These are phyloP conservation scores for Anaeramoeba flamelloides DNA, from an alignment of 78 protist genomes.

Conservation along the genomic window DNA sequence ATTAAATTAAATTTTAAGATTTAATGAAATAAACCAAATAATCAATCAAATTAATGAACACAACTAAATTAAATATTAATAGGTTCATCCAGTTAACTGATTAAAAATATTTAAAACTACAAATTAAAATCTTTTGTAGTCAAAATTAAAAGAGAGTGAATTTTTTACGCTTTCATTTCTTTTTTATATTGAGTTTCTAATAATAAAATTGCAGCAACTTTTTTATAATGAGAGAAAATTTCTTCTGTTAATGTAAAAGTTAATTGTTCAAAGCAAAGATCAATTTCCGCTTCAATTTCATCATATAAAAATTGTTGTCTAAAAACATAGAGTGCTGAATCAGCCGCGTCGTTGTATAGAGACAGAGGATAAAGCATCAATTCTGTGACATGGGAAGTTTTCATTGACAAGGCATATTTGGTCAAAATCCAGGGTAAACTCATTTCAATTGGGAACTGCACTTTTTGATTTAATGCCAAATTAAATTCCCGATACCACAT, in stretches of 20 bases:
- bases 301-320: constrained; percentile 46
- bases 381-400: constrained; percentile 33
- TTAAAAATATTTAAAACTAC: too few species aligned
- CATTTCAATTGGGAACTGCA: constrained; percentile 68
- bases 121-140: too few species aligned
- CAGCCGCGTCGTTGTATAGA: constrained; percentile 68
- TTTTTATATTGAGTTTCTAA: constrained; percentile 4
- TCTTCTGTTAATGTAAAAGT: constrained; percentile 42
- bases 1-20: too few species aligned
- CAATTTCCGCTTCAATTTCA: constrained; percentile 70
- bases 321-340: constrained; percentile 33
- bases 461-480: constrained; percentile 39
- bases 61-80: too few species aligned
- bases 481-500: constrained; percentile 72
- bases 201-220: constrained; percentile 25
- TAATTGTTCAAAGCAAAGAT: constrained; percentile 64
- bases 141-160: constrained; percentile 16
- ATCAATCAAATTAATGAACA: too few species aligned
- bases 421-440: constrained; percentile 66
- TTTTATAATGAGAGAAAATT: constrained; percentile 46
- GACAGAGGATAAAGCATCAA: constrained; percentile 50
- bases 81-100: too few species aligned
- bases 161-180: neutral
- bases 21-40: too few species aligned
- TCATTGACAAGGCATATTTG: constrained; percentile 44